Conservation (phyloP, 805 yeast species). For the Spathaspora hagerdaliae region DNA sequence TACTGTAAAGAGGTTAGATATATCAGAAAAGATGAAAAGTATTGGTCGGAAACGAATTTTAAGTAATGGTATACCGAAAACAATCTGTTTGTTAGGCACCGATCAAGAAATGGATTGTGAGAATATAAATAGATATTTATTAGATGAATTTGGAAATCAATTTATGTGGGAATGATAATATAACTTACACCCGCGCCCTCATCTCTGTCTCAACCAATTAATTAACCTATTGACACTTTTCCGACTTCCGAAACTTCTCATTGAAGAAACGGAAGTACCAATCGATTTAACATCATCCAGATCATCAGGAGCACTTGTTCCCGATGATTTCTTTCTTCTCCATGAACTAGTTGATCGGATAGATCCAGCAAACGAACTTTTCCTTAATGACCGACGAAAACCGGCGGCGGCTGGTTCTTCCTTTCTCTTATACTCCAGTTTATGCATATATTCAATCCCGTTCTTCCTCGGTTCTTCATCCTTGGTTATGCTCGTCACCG, state of each 20-base stretch:
- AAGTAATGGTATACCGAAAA: not conserved
- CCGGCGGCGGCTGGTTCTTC: not conserved
- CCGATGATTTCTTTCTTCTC: not conserved
- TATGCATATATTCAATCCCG: not conserved
- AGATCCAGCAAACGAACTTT: not conserved
- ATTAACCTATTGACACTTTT: not conserved
- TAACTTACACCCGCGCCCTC: too few species aligned
- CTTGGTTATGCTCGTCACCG: too few species aligned
- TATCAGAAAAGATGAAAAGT: not conserved
- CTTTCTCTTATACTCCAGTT: not conserved
- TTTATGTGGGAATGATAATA: conserved; percentile 1
- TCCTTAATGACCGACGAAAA: not conserved
- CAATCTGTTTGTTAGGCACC: conserved; percentile 4
- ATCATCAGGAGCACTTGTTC: not conserved
- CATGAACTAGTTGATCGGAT: not conserved
- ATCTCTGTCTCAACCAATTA: not conserved
- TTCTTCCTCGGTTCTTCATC: too few species aligned
- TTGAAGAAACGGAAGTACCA: not conserved
- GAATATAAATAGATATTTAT: not conserved
- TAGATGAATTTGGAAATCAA: conserved; percentile 1
- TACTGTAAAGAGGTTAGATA: not conserved
- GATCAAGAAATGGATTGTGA: not conserved
- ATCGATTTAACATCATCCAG: not conserved
- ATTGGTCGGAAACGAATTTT: not conserved
- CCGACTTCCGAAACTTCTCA: not conserved